Evolutionary conservation across 2,329 filamentous ascomycete species (phyloP).

Genomic region (Cadophora luteo-olivacea): DNA sequence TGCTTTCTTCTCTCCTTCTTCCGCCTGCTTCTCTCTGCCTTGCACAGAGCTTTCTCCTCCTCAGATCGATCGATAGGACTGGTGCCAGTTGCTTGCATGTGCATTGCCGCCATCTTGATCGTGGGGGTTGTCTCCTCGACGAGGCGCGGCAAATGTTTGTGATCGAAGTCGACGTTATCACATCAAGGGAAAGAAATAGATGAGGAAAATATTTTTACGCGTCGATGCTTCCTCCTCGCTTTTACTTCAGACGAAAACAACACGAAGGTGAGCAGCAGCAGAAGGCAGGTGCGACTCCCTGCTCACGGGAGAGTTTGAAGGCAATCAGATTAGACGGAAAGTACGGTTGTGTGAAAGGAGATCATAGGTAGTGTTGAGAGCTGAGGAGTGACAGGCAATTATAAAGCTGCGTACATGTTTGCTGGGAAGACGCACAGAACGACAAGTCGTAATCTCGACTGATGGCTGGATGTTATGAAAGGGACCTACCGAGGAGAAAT

Average conservation of each 20-base stretch:
- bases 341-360: too few species aligned
- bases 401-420: background rate
- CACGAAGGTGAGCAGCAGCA: background rate
- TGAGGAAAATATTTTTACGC: background rate
- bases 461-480: background rate
- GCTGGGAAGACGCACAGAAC: background rate
- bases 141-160: background rate
- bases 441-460: background rate
- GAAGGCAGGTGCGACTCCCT: background rate
- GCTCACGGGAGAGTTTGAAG: background rate
- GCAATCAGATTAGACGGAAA: too few species aligned
- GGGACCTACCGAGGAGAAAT: background rate
- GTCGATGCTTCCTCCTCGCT: background rate
- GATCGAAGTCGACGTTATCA: background rate
- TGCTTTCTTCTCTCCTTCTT: constrained; percentile 1
- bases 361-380: too few species aligned
- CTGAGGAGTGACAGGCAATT: background rate
- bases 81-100: background rate
- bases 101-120: background rate
- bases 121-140: background rate
- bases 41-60: background rate
- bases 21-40: constrained; percentile 4
- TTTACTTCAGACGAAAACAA: background rate
- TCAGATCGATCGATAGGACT: background rate
- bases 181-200: background rate